phyloP scores from a whole-genome alignment of 352 stramenopile species.

The Globisporangium lucens region DNA sequence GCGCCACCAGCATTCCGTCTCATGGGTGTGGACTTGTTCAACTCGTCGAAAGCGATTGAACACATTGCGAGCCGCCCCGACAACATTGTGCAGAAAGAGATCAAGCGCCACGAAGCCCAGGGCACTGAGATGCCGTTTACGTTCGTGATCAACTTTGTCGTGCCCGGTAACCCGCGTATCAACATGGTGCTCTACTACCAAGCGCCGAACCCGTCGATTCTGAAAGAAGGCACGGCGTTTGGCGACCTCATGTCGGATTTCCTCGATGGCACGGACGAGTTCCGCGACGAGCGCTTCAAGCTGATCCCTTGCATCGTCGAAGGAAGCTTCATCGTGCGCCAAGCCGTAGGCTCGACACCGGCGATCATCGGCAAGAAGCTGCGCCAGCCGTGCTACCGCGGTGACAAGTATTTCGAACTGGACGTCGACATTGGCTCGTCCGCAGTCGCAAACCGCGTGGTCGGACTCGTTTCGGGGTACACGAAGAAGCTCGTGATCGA shows the following conservation, averaged over 20 bases:
- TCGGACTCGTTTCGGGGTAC: constrained; percentile 65
- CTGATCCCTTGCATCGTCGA: constrained; percentile 80
- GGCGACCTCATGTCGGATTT: constrained; percentile 75
- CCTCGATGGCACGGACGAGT: constrained; percentile 69
- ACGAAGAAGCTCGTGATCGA: constrained; percentile 83
- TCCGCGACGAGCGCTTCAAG: constrained; percentile 81
- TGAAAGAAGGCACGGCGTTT: constrained; percentile 58
- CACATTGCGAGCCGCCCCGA: constrained; percentile 58
- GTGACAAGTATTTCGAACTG: constrained; percentile 74
- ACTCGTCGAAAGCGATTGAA: constrained; percentile 49
- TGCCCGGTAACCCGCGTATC: constrained; percentile 58
- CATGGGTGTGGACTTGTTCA: constrained; percentile 62
- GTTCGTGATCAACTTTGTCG: constrained; percentile 78
- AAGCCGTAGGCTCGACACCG: constrained; percentile 69
- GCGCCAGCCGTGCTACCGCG: constrained; percentile 54
- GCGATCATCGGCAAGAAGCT: constrained; percentile 78
- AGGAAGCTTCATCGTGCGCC: constrained; percentile 75
- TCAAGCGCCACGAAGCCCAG: constrained; percentile 50
- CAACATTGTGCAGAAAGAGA: constrained; percentile 61
- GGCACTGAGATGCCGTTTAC: constrained; percentile 73
- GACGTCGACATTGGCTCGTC: constrained; percentile 73
- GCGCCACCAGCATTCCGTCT: constrained; percentile 63
- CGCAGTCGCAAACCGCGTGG: constrained; percentile 71
- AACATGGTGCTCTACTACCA: constrained; percentile 77
- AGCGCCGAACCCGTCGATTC: constrained; percentile 38